phyloP scores from a whole-genome alignment of 768 basidiomycete genomes.

The Boletus vermiculosoides region DNA sequence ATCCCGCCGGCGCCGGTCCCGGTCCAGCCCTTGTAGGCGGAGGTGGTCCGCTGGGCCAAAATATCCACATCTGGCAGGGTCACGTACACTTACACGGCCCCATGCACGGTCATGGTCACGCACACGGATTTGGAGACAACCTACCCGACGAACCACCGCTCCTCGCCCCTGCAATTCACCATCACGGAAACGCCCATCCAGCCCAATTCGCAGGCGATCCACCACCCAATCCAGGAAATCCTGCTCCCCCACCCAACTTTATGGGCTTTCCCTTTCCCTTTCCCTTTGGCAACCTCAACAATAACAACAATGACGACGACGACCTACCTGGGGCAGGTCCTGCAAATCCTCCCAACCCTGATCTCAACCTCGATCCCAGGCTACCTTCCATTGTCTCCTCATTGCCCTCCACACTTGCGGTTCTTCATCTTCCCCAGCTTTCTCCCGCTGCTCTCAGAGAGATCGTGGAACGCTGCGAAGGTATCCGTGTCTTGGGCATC shows the following conservation, averaged over 20 bases:
- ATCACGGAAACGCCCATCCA: slow-evolving; percentile 4
- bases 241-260: not conserved
- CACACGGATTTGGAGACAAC: not conserved
- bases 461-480: slow-evolving; percentile 20
- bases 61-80: slow-evolving; percentile 2
- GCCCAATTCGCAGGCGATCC: not conserved
- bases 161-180: slow-evolving; percentile 5
- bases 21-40: not conserved
- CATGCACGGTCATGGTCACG: not conserved
- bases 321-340: not conserved
- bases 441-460: slow-evolving; percentile 22
- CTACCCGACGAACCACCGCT: slow-evolving; percentile 17
- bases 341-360: slow-evolving; percentile 1
- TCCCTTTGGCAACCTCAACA: slow-evolving; percentile 3
- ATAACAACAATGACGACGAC: not conserved
- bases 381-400: slow-evolving; percentile 31
- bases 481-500: slow-evolving; percentile 18
- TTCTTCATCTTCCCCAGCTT: slow-evolving; percentile 24
- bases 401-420: slow-evolving; percentile 36
- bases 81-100: slow-evolving; percentile 7
- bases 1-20: not conserved
- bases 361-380: slow-evolving; percentile 18
- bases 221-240: slow-evolving; percentile 6
- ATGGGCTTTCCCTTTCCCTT: slow-evolving; percentile 8
- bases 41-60: slow-evolving; percentile 1